Evolutionary conservation across 345 rosid species (phyloP).

Genomic region (Noccaea caerulescens): DNA sequence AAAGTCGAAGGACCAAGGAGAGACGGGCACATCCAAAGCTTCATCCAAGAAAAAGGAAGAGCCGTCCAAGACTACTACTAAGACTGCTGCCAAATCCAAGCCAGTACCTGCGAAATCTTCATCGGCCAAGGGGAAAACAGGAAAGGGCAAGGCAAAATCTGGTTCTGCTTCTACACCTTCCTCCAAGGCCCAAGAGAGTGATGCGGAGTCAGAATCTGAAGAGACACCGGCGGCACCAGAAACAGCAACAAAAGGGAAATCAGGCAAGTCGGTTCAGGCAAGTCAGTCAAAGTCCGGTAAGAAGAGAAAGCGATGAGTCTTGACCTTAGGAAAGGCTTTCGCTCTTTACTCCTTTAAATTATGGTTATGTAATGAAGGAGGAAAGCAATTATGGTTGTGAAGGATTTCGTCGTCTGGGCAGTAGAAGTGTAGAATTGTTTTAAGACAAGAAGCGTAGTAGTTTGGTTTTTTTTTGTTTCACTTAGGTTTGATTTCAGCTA

Average conservation of each 20-base stretch:
- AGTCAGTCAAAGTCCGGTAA: slow-evolving; percentile 59
- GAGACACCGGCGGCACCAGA: slow-evolving; percentile 52
- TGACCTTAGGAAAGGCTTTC: background rate
- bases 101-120: slow-evolving; percentile 48
- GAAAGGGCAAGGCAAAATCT: slow-evolving; percentile 55
- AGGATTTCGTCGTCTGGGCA: slow-evolving; percentile 21
- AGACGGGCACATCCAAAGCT: slow-evolving; percentile 37
- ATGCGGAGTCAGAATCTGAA: slow-evolving; percentile 51
- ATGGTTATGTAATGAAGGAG: slow-evolving; percentile 32
- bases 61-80: slow-evolving; percentile 35
- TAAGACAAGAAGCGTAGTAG: slow-evolving; percentile 35
- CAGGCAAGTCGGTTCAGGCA: slow-evolving; percentile 47
- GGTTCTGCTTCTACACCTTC: slow-evolving; percentile 45
- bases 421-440: slow-evolving; percentile 39
- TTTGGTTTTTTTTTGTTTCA: background rate
- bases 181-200: slow-evolving; percentile 56
- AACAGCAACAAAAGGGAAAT: slow-evolving; percentile 50
- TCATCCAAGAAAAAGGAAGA: slow-evolving; percentile 51
- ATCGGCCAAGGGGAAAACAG: slow-evolving; percentile 49
- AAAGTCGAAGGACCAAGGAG: slow-evolving; percentile 53
- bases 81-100: slow-evolving; percentile 50
- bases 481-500: slow-evolving; percentile 35
- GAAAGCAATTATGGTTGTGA: slow-evolving; percentile 23
- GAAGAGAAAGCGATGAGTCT: slow-evolving; percentile 62
- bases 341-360: slow-evolving; percentile 11